These are phyloP conservation scores for Crucibulum laeve DNA, from an alignment of 768 basidiomycete species.

Conservation along the genomic window DNA sequence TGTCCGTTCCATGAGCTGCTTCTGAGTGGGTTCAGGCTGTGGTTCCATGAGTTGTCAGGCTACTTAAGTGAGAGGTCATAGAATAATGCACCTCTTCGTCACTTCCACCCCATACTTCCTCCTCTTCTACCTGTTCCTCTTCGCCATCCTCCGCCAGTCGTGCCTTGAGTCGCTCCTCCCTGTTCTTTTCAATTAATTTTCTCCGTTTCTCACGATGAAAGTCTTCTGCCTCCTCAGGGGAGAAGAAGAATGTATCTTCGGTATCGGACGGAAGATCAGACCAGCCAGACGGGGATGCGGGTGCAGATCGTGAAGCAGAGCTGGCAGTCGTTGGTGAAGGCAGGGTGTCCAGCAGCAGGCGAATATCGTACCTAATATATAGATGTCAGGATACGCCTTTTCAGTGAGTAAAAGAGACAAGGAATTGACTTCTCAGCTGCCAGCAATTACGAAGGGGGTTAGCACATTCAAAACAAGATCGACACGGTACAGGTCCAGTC, in stretches of 20 bases:
- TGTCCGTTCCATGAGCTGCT: constrained; percentile 70
- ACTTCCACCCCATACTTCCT: constrained; percentile 60
- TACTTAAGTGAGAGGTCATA: neutral
- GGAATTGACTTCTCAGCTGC: constrained; percentile 19
- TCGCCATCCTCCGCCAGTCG: constrained; percentile 41
- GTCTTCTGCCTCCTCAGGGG: constrained; percentile 60
- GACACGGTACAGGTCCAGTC: too few relatives aligned
- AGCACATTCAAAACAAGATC: too few relatives aligned
- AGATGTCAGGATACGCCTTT: constrained; percentile 14
- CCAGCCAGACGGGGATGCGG: constrained; percentile 64
- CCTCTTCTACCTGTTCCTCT: constrained; percentile 26
- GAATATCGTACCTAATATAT: constrained; percentile 67
- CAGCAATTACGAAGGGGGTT: too few relatives aligned
- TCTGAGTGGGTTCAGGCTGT: constrained; percentile 58
- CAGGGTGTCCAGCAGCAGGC: constrained; percentile 63
- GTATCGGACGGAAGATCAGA: constrained; percentile 80
- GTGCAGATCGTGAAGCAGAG: constrained; percentile 3
- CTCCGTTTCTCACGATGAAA: constrained; percentile 67
- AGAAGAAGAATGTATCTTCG: constrained; percentile 83
- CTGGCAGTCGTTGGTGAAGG: constrained; percentile 16
- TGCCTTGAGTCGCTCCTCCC: constrained; percentile 66
- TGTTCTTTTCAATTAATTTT: constrained; percentile 48
- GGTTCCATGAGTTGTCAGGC: constrained; percentile 1
- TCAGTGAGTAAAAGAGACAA: constrained; percentile 13
- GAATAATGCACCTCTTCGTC: constrained; percentile 59